Percentiles rank a stretch among this genome's conserved stretches.
Evolutionary conservation across 1,284 basidiomycete species (phyloP).

Genomic region (Ganoderma multipileum): DNA sequence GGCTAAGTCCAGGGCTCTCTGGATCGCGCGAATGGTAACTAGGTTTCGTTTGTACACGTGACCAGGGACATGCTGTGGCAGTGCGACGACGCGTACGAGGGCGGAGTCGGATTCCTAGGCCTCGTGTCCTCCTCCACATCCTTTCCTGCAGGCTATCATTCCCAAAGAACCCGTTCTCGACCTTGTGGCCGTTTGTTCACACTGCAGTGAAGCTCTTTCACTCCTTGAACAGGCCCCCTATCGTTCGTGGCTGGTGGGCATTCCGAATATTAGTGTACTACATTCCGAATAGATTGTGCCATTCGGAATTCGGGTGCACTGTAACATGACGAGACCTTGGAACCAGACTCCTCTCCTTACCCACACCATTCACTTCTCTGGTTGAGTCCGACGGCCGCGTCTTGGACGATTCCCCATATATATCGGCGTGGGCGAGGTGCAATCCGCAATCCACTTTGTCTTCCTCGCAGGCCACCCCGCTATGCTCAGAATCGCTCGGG

Average conservation of each 20-base stretch:
- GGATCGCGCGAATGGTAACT: background rate
- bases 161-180: background rate
- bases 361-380: background rate
- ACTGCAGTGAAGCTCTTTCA: background rate
- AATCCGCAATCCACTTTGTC: background rate
- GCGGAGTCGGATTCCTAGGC: background rate
- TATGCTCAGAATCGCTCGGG: background rate
- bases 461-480: background rate
- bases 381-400: background rate
- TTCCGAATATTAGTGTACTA: conserved; percentile 7
- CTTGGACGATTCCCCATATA: background rate
- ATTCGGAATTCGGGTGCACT: conserved; percentile 29
- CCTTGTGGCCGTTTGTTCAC: background rate
- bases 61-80: background rate
- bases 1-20: background rate
- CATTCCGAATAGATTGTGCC: background rate
- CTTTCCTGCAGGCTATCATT: background rate
- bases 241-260: background rate
- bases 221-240: background rate
- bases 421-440: background rate
- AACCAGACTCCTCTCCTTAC: background rate
- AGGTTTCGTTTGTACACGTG: background rate
- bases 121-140: background rate
- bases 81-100: background rate
- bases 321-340: background rate